Base-by-base conservation (phyloP, 805 yeast genomes). In the Nakazawaea pomicola region DNA sequence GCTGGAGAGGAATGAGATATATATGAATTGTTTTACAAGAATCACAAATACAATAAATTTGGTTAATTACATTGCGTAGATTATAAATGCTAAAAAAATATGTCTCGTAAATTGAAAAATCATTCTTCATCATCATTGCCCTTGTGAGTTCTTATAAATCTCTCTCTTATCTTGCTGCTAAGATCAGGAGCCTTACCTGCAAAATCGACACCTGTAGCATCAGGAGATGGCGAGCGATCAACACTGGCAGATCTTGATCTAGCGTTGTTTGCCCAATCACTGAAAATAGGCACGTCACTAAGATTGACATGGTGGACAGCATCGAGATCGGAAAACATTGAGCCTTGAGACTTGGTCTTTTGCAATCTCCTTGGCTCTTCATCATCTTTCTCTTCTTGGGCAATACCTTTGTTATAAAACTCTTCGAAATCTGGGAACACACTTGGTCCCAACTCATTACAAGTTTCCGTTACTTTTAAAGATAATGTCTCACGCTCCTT, bases 391-490 rank as follows among this genome's bases (percentile, higher is more conserved):
- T 44, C 38, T 28, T 55, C 21, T 30, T 50, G 47, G 18, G 30
- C 51, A 46, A 29, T 12, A n/a, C 36, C 38, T 25, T 40, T 40
- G 10, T 38, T 27, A 10, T 44, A 33, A 14, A 44, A 38, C 15
- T 38, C 38, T 29, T 78, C 78, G 54, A 89, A 83, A 55, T 86
- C 95, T 5, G 95, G 91, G 68, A 84, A 89, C 38, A 93, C 69
- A 53, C 79, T 77, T 2, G 95, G 93, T 1, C 97, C 98, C 36
- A 83, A 69, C 29, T 74, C 78, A 55, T 90, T 88, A 37, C 90
- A 85, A 6, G 83, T 64, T 36, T 83, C 84, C 1, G 96, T 86
- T 38, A 93, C 84, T 47, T 85, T 83, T 43, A 68, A 72, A 14
- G 86, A 76, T 44, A 91, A 68, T 41, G 68, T 72, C 30, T 67